Percentiles rank a stretch among this genome's conserved stretches.
Conservation (phyloP, 805 yeast species). For the Myxozyma geophila region DNA sequence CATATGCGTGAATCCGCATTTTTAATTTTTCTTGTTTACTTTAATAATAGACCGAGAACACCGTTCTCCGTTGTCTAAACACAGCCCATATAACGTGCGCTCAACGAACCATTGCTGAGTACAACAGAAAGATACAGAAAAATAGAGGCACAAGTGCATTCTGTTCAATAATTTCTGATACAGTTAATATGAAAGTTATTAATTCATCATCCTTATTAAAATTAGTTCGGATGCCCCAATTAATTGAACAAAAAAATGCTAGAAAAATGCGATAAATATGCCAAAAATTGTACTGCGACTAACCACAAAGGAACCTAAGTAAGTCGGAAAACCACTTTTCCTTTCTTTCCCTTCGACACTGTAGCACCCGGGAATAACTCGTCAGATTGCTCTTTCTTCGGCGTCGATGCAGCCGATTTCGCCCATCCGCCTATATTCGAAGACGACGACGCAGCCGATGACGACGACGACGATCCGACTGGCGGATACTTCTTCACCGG, state of each 20-base stretch:
- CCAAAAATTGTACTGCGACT: neutral
- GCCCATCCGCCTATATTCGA: conserved; percentile 19
- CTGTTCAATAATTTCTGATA: no score
- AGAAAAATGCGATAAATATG: neutral
- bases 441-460: conserved; percentile 15
- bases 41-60: no score
- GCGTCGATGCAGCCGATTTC: conserved; percentile 2
- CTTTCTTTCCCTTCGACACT: conserved; percentile 29
- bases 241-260: neutral
- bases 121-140: no score
- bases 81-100: no score
- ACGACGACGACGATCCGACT: conserved; percentile 5
- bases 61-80: no score
- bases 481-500: conserved; percentile 3
- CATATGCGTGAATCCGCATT: neutral
- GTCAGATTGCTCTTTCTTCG: neutral
- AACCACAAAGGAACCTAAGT: neutral
- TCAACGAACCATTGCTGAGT: no score
- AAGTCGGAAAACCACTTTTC: conserved; percentile 20
- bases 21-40: neutral
- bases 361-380: conserved; percentile 4
- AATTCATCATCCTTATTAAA: no score
- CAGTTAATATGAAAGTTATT: no score
- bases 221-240: neutral
- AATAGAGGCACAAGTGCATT: no score